Conservation (phyloP, 345 rosid species). For the Hibiscus mutabilis region DNA sequence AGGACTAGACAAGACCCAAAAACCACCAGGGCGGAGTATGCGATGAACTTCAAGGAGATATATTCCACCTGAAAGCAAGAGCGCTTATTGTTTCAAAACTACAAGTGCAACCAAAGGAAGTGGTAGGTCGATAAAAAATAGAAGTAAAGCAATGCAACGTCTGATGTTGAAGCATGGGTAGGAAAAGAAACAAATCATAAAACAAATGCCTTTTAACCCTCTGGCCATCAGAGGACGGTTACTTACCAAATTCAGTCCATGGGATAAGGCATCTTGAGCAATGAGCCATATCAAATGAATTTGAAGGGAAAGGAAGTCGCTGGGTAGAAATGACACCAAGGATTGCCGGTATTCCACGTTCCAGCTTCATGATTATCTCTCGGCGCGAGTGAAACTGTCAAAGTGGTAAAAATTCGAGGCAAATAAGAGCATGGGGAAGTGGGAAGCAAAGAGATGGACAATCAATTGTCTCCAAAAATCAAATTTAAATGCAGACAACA, state of each 20-base stretch:
- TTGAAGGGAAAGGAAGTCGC: slow-evolving; percentile 95
- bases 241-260: slow-evolving; percentile 95
- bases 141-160: neutral
- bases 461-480: neutral
- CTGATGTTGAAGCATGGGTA: too few relatives aligned
- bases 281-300: slow-evolving; percentile 97
- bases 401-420: slow-evolving; percentile 15
- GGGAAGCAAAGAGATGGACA: neutral
- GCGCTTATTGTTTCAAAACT: slow-evolving; percentile 3
- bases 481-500: neutral
- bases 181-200: neutral
- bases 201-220: neutral
- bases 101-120: neutral
- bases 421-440: neutral
- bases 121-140: neutral
- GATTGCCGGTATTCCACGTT: slow-evolving; percentile 96
- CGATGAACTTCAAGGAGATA: slow-evolving; percentile 89
- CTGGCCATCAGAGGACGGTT: neutral
- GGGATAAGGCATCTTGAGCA: slow-evolving; percentile 99
- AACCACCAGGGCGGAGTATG: slow-evolving; percentile 95
- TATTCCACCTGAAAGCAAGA: slow-evolving; percentile 66
- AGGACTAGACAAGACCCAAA: slow-evolving; percentile 97
- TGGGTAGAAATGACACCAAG: slow-evolving; percentile 97
- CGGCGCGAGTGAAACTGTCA: slow-evolving; percentile 92
- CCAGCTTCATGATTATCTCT: slow-evolving; percentile 99